These are phyloP conservation scores for Eucalyptus albens DNA, from an alignment of 345 rosid genomes.

Conservation along the genomic window DNA sequence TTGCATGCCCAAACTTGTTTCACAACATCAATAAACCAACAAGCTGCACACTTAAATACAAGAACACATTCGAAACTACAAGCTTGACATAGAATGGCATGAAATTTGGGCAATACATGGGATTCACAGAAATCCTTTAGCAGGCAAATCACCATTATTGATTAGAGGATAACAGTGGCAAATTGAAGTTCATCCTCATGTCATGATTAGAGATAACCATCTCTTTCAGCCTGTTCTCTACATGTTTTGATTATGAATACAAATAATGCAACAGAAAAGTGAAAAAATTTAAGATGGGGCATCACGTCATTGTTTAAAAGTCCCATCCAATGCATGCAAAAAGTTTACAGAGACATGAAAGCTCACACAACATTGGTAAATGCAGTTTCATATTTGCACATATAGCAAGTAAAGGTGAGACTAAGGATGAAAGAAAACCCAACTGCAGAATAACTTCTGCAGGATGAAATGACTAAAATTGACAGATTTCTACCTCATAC, in stretches of 20 bases:
- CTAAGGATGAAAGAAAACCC: background rate
- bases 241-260: background rate
- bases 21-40: background rate
- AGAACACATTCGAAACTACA: background rate
- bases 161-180: background rate
- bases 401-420: background rate
- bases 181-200: fast-evolving
- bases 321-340: background rate
- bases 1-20: background rate
- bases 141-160: background rate
- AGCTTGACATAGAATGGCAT: background rate
- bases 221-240: background rate
- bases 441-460: background rate
- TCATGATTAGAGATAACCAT: background rate
- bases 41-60: background rate
- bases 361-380: background rate
- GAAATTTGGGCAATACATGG: background rate
- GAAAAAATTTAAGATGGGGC: background rate
- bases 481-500: background rate
- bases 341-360: background rate
- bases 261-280: background rate
- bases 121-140: background rate
- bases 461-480: background rate
- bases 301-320: background rate
- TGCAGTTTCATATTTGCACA: background rate